phyloP scores from a whole-genome alignment of 306 rosid species.

The Gleditsia sinensis region DNA sequence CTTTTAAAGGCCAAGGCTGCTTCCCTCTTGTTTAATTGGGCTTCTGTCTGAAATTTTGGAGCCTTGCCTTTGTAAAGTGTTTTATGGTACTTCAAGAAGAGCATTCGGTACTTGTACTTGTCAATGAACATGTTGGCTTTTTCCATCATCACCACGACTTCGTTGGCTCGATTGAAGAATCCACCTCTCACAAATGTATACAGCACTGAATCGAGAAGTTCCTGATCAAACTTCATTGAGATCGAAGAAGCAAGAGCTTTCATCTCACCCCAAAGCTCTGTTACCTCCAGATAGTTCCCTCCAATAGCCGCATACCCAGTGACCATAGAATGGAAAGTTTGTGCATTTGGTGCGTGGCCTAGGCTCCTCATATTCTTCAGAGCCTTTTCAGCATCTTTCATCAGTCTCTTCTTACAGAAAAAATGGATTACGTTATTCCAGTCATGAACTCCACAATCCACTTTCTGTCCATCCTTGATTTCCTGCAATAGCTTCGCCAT shows the following conservation, averaged over 20 bases:
- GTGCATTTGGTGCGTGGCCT: slow-evolving; percentile 79
- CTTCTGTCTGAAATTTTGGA: slow-evolving; percentile 75
- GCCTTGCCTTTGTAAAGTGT: slow-evolving; percentile 87
- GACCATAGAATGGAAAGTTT: slow-evolving; percentile 85
- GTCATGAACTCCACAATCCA: slow-evolving; percentile 77
- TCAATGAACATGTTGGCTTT: slow-evolving; percentile 77
- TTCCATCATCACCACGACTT: slow-evolving; percentile 84
- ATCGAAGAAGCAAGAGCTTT: slow-evolving; percentile 68
- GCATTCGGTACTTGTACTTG: slow-evolving; percentile 82
- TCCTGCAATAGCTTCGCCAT: slow-evolving; percentile 75
- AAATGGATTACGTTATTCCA: slow-evolving; percentile 91
- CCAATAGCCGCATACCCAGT: slow-evolving; percentile 89
- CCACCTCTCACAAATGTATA: slow-evolving; percentile 90
- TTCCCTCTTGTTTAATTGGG: slow-evolving; percentile 78
- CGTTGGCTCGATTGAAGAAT: slow-evolving; percentile 77
- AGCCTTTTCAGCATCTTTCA: slow-evolving; percentile 89
- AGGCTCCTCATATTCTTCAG: slow-evolving; percentile 83
- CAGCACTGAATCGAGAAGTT: slow-evolving; percentile 85
- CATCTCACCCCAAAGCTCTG: slow-evolving; percentile 94
- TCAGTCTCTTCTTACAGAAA: slow-evolving; percentile 75
- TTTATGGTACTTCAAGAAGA: slow-evolving; percentile 86
- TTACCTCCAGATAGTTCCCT: slow-evolving; percentile 81
- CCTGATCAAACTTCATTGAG: slow-evolving; percentile 88
- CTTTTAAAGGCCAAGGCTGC: slow-evolving; percentile 69
- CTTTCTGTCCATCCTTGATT: slow-evolving; percentile 77